These are phyloP conservation scores for Kazachstania sp. DNA, from an alignment of 1,139 yeast species.

Conservation along the genomic window DNA sequence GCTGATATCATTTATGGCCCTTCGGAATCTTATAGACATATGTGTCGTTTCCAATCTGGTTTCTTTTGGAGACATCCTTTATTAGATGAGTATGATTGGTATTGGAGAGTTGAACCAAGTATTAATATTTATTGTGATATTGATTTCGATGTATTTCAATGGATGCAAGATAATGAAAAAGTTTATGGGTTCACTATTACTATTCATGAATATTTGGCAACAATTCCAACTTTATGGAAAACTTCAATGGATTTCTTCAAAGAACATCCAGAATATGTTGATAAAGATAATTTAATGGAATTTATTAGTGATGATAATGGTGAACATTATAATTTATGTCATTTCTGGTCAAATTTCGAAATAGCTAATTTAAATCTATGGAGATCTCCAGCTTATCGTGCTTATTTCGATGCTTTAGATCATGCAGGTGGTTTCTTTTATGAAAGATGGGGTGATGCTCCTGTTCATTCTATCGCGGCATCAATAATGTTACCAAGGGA, in stretches of 20 bases:
- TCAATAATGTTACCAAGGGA: constrained; percentile 59
- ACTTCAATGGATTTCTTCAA: constrained; percentile 60
- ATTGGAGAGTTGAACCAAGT: constrained; percentile 95
- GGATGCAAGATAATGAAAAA: constrained; percentile 68
- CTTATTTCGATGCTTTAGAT: constrained; percentile 65
- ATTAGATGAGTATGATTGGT: constrained; percentile 67
- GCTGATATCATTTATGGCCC: constrained; percentile 53
- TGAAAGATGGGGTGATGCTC: constrained; percentile 93
- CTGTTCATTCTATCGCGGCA: constrained; percentile 80
- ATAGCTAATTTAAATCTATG: constrained; percentile 66
- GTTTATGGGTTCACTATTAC: constrained; percentile 75
- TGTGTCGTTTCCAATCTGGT: constrained; percentile 91
- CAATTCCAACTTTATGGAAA: constrained; percentile 77
- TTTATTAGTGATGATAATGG: constrained; percentile 66
- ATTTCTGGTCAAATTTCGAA: constrained; percentile 86
- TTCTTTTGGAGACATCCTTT: constrained; percentile 77
- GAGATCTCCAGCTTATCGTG: constrained; percentile 61
- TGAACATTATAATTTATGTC: constrained; percentile 64
- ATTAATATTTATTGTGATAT: constrained; percentile 69
- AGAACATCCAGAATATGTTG: constrained; percentile 54
- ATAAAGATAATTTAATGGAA: constrained; percentile 58
- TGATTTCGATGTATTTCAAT: constrained; percentile 72
- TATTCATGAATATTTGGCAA: constrained; percentile 70
- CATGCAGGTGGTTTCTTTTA: constrained; percentile 80
- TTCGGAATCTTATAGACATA: constrained; percentile 62